Evolutionary conservation across 257 asterid genomes (phyloP).

Genomic region (Ocimum tenuiflorum): DNA sequence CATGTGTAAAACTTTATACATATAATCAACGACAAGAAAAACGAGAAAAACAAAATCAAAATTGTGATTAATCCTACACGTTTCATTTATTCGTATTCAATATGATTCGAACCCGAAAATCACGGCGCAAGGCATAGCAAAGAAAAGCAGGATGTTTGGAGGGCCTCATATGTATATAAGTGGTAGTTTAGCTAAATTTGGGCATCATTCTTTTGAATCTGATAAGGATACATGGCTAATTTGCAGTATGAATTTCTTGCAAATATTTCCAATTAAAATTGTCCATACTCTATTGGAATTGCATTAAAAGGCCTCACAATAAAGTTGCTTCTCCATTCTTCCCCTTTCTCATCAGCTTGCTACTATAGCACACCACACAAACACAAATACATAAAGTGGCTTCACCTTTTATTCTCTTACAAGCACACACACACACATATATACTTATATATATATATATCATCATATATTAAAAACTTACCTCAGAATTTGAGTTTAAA

Average conservation of each 20-base stretch:
- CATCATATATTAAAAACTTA: slow-evolving; percentile 4
- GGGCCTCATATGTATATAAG: slow-evolving; percentile 13
- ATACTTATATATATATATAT: neutral
- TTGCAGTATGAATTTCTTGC: neutral
- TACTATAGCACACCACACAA: slow-evolving; percentile 13
- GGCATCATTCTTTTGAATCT: slow-evolving; percentile 7
- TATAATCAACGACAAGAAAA: too few relatives aligned
- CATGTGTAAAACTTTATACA: too few relatives aligned
- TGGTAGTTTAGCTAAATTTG: slow-evolving; percentile 27
- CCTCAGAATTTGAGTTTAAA: slow-evolving; percentile 16
- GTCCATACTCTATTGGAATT: slow-evolving; percentile 32
- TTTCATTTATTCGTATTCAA: too few relatives aligned
- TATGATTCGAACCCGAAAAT: too few relatives aligned
- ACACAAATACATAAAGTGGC: slow-evolving; percentile 19
- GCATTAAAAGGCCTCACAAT: slow-evolving; percentile 17
- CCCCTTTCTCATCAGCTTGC: slow-evolving; percentile 13
- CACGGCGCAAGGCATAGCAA: slow-evolving; percentile 13
- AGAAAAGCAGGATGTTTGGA: slow-evolving; percentile 19
- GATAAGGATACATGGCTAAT: slow-evolving; percentile 14
- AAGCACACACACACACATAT: neutral
- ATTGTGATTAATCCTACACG: too few relatives aligned
- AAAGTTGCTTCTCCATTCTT: slow-evolving; percentile 21
- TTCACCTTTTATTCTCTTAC: slow-evolving; percentile 16
- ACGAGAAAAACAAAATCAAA: too few relatives aligned
- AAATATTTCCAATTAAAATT: too few relatives aligned